phyloP scores from a whole-genome alignment of 1,284 basidiomycete species.

The Erythrobasidium hasegawianum region DNA sequence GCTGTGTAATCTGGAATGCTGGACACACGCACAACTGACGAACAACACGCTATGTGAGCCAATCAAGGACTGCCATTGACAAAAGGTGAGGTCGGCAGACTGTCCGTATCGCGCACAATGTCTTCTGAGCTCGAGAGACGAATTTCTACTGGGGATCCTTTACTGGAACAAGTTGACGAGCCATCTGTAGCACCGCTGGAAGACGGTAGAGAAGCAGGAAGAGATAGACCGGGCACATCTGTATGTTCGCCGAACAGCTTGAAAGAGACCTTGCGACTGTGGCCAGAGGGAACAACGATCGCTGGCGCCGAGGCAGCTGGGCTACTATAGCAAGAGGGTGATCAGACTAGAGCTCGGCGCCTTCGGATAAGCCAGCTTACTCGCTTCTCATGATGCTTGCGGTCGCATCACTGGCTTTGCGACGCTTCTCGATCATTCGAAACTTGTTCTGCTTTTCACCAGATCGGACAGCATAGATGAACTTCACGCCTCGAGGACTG shows the following conservation, averaged over 20 bases:
- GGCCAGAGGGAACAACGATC: not conserved
- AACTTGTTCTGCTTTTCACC: slow-evolving; percentile 12
- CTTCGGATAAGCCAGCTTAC: slow-evolving; percentile 9
- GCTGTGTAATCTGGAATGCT: no score
- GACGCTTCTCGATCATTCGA: slow-evolving; percentile 26
- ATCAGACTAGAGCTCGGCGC: not conserved
- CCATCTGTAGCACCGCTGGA: not conserved
- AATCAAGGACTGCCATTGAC: no score
- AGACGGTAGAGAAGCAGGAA: not conserved
- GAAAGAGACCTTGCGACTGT: slow-evolving; percentile 26
- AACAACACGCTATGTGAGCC: no score
- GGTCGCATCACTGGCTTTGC: slow-evolving; percentile 27
- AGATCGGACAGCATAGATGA: slow-evolving; percentile 10
- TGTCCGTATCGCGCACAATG: not conserved
- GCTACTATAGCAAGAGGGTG: not conserved
- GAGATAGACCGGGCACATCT: not conserved
- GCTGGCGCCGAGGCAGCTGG: not conserved
- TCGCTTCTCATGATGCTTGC: slow-evolving; percentile 8
- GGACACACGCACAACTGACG: no score
- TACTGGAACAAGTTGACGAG: not conserved
- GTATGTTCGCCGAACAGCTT: not conserved
- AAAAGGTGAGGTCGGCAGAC: not conserved
- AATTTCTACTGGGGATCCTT: not conserved
- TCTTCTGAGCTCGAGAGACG: slow-evolving; percentile 4
- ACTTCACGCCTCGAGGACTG: slow-evolving; percentile 20